Conservation (phyloP, 2,329 filamentous ascomycete genomes). For the Neonectria ditissima region DNA sequence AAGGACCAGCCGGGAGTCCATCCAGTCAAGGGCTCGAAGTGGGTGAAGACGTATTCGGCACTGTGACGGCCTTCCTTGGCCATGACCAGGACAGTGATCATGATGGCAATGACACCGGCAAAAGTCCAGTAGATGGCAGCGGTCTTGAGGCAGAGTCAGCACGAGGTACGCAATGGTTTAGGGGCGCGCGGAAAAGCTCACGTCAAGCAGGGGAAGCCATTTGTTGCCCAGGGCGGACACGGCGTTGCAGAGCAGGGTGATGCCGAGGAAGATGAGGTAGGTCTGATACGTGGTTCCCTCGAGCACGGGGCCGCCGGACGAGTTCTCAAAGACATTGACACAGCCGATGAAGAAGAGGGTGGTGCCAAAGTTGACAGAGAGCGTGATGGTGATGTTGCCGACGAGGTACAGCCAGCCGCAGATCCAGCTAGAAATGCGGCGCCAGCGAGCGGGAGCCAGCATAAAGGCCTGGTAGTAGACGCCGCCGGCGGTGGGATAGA, state of each 20-base stretch:
- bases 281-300: constrained; percentile 71
- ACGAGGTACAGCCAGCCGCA: constrained; percentile 82
- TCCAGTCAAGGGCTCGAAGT: constrained; percentile 76
- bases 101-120: constrained; percentile 74
- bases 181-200: constrained; percentile 55
- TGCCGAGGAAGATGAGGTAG: constrained; percentile 76
- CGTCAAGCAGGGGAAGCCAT: constrained; percentile 76
- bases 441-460: constrained; percentile 71
- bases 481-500: constrained; percentile 80
- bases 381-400: constrained; percentile 84
- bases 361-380: constrained; percentile 86
- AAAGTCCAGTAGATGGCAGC: constrained; percentile 82
- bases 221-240: constrained; percentile 76
- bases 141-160: constrained; percentile 59
- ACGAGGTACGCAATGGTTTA: background rate
- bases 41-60: constrained; percentile 73
- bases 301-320: constrained; percentile 58
- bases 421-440: constrained; percentile 75
- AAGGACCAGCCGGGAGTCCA: constrained; percentile 80
- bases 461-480: constrained; percentile 86
- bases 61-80: constrained; percentile 75
- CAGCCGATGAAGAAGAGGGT: constrained; percentile 71
- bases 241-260: constrained; percentile 73
- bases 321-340: constrained; percentile 66
- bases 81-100: constrained; percentile 71